These are phyloP conservation scores for Pisolithus marmoratus DNA, from an alignment of 768 basidiomycete genomes.

Conservation along the genomic window DNA sequence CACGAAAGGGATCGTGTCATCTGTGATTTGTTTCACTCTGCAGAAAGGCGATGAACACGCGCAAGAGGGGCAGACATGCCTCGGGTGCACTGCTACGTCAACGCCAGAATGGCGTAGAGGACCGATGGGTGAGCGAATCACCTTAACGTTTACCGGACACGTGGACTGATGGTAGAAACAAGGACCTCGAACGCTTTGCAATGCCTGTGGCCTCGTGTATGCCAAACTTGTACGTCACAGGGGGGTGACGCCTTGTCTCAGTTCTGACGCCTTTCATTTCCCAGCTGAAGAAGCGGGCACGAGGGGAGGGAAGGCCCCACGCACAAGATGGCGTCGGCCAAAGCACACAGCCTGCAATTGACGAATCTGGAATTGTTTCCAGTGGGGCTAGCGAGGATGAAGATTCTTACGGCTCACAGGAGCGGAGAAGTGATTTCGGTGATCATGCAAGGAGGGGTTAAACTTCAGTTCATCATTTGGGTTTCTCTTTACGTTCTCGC, in stretches of 20 bases:
- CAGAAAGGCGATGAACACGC: conserved; percentile 38
- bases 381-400: conserved; percentile 31
- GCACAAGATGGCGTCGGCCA: conserved; percentile 21
- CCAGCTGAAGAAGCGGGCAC: conserved; percentile 30
- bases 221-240: conserved; percentile 68
- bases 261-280: conserved; percentile 17
- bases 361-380: conserved; percentile 20
- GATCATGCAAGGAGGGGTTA: conserved; percentile 31
- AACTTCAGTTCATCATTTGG: conserved; percentile 14
- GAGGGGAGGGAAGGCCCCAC: conserved; percentile 27
- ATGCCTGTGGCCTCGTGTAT: conserved; percentile 83
- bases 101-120: conserved; percentile 87
- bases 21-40: conserved; percentile 7
- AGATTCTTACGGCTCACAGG: conserved; percentile 30
- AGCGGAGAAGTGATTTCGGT: conserved; percentile 29
- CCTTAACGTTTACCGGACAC: conserved; percentile 18
- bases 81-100: conserved; percentile 77
- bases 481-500: conserved; percentile 15
- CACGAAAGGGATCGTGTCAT: conserved; percentile 29
- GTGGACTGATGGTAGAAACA: conserved; percentile 21
- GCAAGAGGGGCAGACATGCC: conserved; percentile 66
- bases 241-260: conserved; percentile 10
- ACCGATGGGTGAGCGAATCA: conserved; percentile 57
- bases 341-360: conserved; percentile 23
- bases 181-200: conserved; percentile 82